Evolutionary conservation across 495 filamentous ascomycete genomes (phyloP), one percentile per base, ranked within the genome.

Genomic region (Aspergillus nanangensis): DNA sequence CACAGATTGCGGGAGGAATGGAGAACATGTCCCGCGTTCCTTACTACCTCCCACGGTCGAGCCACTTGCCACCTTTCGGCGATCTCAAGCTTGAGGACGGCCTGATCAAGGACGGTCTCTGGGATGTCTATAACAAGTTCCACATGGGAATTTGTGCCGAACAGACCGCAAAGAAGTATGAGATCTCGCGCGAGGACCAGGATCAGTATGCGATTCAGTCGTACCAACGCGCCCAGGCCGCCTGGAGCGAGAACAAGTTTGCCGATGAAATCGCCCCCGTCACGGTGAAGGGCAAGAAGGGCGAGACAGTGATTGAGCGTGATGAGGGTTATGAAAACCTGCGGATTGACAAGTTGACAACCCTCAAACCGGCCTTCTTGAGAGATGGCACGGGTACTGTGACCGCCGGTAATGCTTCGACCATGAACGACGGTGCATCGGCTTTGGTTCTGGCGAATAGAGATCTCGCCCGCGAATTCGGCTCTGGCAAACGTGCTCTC

Each of bases 121-220:
- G 90, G 79, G 93, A 98, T 67, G 90, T 96, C 18, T 98, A 96
- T 65, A 88, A 95, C 63, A 77, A 95, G 58, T 84, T 96, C 58
- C 92, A 96, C 61, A 98, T 98, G 93, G 93, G 93, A 7, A 86
- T 90, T 47, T 98, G 93, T 58, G 93, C 92, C n/a, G 93, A 98
- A 72, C 84, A 86, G 45, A 95, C 91, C 10, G 92, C 88, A 4
- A 93, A 92, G 74, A 92, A 94, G 51, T 77, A 88, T 58, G 68
- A 79, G 0, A 79, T 98, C 40, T 81, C 83, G 1, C 75, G 93
- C 11, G 83, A 93, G 57, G 81, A 81, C 50, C 93, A 98, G 71
- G 93, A 98, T 53, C 71, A 83, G 37, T 98, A 93, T 60, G 89
- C 93, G 9, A 89, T 96, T 53, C 77, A 79, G 55, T 90, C 84